Evolutionary conservation across 2,329 filamentous ascomycete species (phyloP), one percentile per base, ranked within the genome.

Genomic region (Pseudogymnoascus destructans): DNA sequence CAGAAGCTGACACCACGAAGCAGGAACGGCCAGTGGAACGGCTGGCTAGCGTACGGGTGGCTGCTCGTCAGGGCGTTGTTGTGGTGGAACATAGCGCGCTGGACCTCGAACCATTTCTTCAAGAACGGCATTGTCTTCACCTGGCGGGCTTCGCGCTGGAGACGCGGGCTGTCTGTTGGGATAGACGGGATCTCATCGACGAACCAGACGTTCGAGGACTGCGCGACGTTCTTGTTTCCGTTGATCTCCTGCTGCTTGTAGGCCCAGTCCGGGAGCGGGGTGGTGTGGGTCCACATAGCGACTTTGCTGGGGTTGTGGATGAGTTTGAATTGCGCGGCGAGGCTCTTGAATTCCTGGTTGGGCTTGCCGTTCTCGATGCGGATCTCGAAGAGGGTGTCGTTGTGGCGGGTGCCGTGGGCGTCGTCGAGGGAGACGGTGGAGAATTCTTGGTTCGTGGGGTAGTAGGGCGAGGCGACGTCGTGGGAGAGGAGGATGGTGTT

Each of bases 161-260:
- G 81, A 60, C 93, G 89, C 36, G 80, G 77, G 58, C 65, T 68
- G 64, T 89, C 89, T 4, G 73, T 76, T 2, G 85, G 75, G 52
- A 97, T 74, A 8, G 85, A 90, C n/a, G 88, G 81, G 57, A 97
- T 87, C 63, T 95, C 89, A 67, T 98, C 93, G 11, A 91, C 86
- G 65, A 87, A 85, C 93, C 93, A 98, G 62, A 95, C 79, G 70
- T 98, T 98, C 70, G 89, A 95, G 69, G 86, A 85, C 62, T 92
- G 87, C 25, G 84, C 78, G 58, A 95, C 76, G 70, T 95, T 95
- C 81, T 98, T 98, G 79, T 98, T 98, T 61, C 93, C 93, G 72
- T 98, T 98, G 77, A 98, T 96, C 71, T 98, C 93, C 68, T 95
- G 92, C 73, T 98, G 93, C 72, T 95, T 93, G 76, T 87, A 92